Base-by-base conservation (phyloP, 805 yeast genomes). In the Yamadazyma paraphyllophila region DNA sequence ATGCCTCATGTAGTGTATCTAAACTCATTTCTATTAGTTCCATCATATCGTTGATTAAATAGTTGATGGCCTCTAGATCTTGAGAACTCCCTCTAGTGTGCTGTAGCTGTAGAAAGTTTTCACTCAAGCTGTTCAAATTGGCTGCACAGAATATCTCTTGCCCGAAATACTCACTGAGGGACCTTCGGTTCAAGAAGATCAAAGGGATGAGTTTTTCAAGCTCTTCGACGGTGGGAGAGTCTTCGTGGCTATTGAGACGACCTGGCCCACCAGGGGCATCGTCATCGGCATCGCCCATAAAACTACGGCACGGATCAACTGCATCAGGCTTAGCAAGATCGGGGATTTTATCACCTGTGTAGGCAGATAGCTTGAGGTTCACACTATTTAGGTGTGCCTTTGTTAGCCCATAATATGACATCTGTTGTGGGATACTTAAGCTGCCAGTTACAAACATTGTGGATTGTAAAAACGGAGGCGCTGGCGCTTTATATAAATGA, bases 111-210 rank as follows among this genome's bases (percentile, higher is more conserved):
- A 29, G 31, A 30, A 43, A 44, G 17, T 34, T 39, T 2, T 45
- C 31, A 2, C 39, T 25, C 37, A 51, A 33, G 12, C 33, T 24
- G 14, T n/a, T 15, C 24, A 51, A 37, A 33, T 51, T 48, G 5
- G 36, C 16, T 9, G 49, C 47, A 36, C 49, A 37, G 32, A 48
- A 51, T 2, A 43, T 2, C 24, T 51, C 55, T 33, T 48, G 46
- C 16, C 27, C 27, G 16, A 51, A 44, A 36, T 41, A 51, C 5
- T 51, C 45, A 13, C 26, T n/a, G 13, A 48, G 32, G 7, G 36
- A n/a, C 36, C 48, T 45, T 2, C 35, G 12, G 26, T 44, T 40
- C 2, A n/a, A 13, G 33, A 51, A 51, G 14, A 51, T 37, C 2
- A 41, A 12, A 12, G 55, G 55, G 30, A 51, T 36, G 9, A 36